Evolutionary conservation across 2,329 filamentous ascomycete species (phyloP), one percentile per base, ranked within the genome.

Genomic region (Beauveria sp.): DNA sequence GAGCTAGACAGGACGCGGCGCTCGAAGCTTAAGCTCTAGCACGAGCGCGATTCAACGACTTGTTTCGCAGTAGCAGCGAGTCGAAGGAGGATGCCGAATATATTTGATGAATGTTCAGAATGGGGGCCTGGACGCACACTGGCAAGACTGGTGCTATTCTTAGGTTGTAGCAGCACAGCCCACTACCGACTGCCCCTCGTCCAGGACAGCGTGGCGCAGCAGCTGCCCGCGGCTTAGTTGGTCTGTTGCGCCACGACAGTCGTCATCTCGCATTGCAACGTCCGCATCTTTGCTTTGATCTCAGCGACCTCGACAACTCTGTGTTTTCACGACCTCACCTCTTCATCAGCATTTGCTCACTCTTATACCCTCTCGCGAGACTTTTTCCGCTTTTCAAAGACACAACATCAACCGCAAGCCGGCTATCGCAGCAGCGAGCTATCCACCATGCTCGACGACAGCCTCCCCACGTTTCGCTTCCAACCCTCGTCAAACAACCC

Each of bases 361-460:
- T 37, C 12, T 12, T 37, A 37, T 37, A 37, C 12, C 12, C 12
- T 37, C 5, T 40, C 30, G 14, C 7, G n/a, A 26, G 2, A 16
- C 7, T 10, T 0, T 0, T 16, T 7, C 9, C 14, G 34, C 16
- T 26, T 12, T 41, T 5, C 28, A 24, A 5, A 50, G 14, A 57
- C 20, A 48, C 28, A 3, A 34, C 18, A 2, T 20, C 10, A 7
- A 53, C 28, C 12, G 28, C 47, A 22, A 14, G 44, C 12, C 26
- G 22, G 22, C 22, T 24, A 44, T 43, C 26, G 34, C 44, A 3
- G 48, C n/a, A 26, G 20, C 5, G 14, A 20, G 6, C 30, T 43
- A 16, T 10, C 9, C 55, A 44, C n/a, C 57, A 96, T 96, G 92
- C 83, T 96, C 69, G 92, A 96, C 85, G 91, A 96, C 73, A 96